These are phyloP conservation scores for Penicillium sp. DNA, from an alignment of 2,329 filamentous ascomycete species.

Conservation along the genomic window DNA sequence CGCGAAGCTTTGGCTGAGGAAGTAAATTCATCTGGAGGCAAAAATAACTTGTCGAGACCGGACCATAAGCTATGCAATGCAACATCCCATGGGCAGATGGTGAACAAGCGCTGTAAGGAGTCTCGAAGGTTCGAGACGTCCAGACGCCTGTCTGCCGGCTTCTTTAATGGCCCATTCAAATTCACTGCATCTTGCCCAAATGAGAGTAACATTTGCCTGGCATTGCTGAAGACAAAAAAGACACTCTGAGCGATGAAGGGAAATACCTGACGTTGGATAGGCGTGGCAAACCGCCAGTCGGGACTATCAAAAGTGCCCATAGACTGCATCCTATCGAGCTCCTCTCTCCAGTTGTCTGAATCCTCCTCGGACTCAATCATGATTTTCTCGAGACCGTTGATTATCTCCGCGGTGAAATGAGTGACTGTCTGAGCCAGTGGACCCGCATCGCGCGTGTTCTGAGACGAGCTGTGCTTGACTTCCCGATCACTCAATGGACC, in stretches of 20 bases:
- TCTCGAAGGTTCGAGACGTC: constrained; percentile 32
- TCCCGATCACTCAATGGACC: constrained; percentile 21
- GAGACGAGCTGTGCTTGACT: constrained; percentile 10
- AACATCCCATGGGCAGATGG: constrained; percentile 40
- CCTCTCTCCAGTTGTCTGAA: constrained; percentile 36
- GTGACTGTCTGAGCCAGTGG: constrained; percentile 32
- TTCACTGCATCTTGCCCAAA: constrained; percentile 30
- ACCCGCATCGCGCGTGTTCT: constrained; percentile 8
- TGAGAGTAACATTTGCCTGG: constrained; percentile 39
- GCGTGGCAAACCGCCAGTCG: constrained; percentile 38
- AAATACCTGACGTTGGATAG: constrained; percentile 35
- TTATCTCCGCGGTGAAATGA: constrained; percentile 36
- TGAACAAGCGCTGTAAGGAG: constrained; percentile 34
- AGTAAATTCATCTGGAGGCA: constrained; percentile 37
- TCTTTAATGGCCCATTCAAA: constrained; percentile 2
- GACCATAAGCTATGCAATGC: constrained; percentile 42
- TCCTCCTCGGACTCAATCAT: constrained; percentile 37
- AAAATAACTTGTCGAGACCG: constrained; percentile 38
- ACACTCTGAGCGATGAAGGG: constrained; percentile 45
- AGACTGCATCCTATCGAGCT: constrained; percentile 35
- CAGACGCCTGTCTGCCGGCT: constrained; percentile 11
- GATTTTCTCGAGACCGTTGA: constrained; percentile 35
- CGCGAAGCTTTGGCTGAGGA: constrained; percentile 28
- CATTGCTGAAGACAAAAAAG: constrained; percentile 42
- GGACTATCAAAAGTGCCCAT: constrained; percentile 36